Conservation (phyloP, 495 filamentous ascomycete species). For the Penicillium malachiteum region DNA sequence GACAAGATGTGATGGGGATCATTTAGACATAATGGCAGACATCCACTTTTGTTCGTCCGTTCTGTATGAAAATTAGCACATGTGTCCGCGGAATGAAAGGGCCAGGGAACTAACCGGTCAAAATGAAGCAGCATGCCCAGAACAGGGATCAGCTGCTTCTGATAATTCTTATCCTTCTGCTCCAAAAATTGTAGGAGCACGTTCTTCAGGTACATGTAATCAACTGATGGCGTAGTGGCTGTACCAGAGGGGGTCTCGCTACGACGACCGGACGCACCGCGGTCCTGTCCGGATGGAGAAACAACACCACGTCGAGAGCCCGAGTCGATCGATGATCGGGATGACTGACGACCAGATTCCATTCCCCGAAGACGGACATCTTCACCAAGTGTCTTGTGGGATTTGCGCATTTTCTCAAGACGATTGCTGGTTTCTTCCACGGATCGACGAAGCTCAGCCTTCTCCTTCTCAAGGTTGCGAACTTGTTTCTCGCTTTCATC, state of each 20-base stretch:
- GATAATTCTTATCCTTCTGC: conserved; percentile 86
- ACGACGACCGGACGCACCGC: conserved; percentile 40
- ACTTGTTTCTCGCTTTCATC: conserved; percentile 87
- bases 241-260: conserved; percentile 40
- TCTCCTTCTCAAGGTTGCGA: conserved; percentile 77
- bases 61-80: conserved; percentile 36
- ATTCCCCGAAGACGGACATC: conserved; percentile 38
- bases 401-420: conserved; percentile 77
- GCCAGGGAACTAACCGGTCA: conserved; percentile 63
- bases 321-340: conserved; percentile 67
- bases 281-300: conserved; percentile 38
- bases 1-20: neutral
- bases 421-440: conserved; percentile 74
- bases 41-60: conserved; percentile 89
- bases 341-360: conserved; percentile 52
- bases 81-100: neutral
- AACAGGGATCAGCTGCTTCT: conserved; percentile 88
- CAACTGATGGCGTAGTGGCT: conserved; percentile 40
- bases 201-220: conserved; percentile 92
- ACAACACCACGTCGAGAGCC: conserved; percentile 41
- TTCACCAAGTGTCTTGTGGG: conserved; percentile 55
- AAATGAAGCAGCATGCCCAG: conserved; percentile 89
- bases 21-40: conserved; percentile 64
- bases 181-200: conserved; percentile 93
- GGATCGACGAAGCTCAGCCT: conserved; percentile 66